These are phyloP conservation scores for Allium cepa DNA, from an alignment of 106 monocot genomes.

Conservation along the genomic window DNA sequence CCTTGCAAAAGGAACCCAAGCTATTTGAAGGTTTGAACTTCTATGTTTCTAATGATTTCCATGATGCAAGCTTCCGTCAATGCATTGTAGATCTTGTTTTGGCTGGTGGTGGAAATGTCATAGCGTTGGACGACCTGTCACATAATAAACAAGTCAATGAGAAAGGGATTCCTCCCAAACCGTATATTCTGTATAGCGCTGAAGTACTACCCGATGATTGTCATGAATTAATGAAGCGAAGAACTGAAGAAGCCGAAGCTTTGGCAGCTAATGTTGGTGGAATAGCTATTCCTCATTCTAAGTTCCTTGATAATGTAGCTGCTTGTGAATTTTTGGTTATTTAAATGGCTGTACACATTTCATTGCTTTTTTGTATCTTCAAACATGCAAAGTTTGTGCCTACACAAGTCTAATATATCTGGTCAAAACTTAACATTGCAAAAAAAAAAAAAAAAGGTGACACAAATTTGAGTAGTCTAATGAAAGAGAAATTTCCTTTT, in stretches of 20 bases:
- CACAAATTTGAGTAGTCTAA: too few relatives aligned
- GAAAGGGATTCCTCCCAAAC: background rate
- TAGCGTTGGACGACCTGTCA: background rate
- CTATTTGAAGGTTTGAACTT: constrained; percentile 13
- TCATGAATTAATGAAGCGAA: background rate
- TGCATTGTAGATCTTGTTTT: constrained; percentile 9
- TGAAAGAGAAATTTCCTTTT: too few relatives aligned
- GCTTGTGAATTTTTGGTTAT: background rate
- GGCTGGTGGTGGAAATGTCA: constrained; percentile 7
- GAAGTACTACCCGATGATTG: background rate
- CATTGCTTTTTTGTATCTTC: too few relatives aligned
- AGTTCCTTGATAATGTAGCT: constrained; percentile 1
- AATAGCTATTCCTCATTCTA: background rate
- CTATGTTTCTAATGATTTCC: constrained; percentile 10
- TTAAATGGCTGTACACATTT: too few relatives aligned
- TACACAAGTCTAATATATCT: too few relatives aligned
- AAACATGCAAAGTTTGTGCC: too few relatives aligned
- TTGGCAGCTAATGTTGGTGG: constrained; percentile 3
- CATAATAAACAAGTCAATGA: background rate
- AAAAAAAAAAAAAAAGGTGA: too few relatives aligned
- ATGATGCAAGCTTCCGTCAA: background rate
- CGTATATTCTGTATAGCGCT: background rate
- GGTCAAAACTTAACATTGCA: too few relatives aligned
- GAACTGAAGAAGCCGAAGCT: constrained; percentile 1
- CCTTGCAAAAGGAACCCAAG: constrained; percentile 33